phyloP scores from a whole-genome alignment of 2,329 filamentous ascomycete genomes.

The Dothistroma pini region DNA sequence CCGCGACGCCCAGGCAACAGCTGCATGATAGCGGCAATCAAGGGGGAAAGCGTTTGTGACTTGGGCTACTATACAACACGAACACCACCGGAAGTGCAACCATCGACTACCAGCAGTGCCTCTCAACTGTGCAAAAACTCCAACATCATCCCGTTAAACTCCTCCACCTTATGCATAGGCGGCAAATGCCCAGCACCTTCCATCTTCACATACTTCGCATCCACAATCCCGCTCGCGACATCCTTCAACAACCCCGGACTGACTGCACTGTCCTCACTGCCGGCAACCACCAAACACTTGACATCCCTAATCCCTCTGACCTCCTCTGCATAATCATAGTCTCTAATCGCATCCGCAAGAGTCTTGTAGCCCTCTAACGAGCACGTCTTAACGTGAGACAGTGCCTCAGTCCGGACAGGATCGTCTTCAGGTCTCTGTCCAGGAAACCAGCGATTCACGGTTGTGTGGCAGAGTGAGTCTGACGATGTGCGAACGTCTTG shows the following conservation, averaged over 20 bases:
- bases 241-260: constrained; percentile 21
- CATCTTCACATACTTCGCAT: constrained; percentile 24
- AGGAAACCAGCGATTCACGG: constrained; percentile 29
- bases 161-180: constrained; percentile 27
- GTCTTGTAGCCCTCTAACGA: constrained; percentile 26
- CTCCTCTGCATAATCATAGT: constrained; percentile 27
- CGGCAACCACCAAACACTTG: constrained; percentile 24
- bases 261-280: constrained; percentile 25
- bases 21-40: too few species aligned
- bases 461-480: constrained; percentile 21
- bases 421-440: constrained; percentile 19
- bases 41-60: too few species aligned
- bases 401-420: constrained; percentile 16
- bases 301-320: constrained; percentile 14
- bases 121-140: constrained; percentile 17
- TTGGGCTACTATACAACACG: too few species aligned
- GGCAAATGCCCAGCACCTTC: constrained; percentile 30
- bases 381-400: constrained; percentile 25
- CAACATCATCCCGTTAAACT: constrained; percentile 27
- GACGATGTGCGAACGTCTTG: constrained; percentile 15
- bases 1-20: too few species aligned
- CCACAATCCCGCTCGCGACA: constrained; percentile 20
- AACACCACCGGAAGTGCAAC: too few species aligned
- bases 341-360: constrained; percentile 28
- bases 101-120: background rate